Evolutionary conservation across 2,329 filamentous ascomycete genomes (phyloP).

Genomic region (Meredithiella fracta): DNA sequence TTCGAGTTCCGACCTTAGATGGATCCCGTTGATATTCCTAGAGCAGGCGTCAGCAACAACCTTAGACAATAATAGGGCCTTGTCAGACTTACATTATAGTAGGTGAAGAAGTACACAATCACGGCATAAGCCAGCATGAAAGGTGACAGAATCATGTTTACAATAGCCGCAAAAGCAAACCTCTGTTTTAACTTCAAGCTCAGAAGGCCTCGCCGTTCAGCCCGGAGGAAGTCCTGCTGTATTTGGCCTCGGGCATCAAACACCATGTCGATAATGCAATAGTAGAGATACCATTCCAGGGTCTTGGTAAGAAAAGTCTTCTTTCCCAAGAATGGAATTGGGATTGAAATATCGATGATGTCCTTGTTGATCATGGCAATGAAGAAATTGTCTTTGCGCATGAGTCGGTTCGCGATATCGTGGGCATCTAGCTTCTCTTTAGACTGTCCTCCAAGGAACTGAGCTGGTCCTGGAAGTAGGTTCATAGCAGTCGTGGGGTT

Average conservation of each 20-base stretch:
- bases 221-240: conserved; percentile 68
- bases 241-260: conserved; percentile 85
- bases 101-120: conserved; percentile 82
- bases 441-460: conserved; percentile 63
- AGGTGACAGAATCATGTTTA: conserved; percentile 75
- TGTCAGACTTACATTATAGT: conserved; percentile 56
- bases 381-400: conserved; percentile 93
- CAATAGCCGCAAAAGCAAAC: conserved; percentile 66
- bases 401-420: conserved; percentile 89
- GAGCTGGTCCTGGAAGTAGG: conserved; percentile 33
- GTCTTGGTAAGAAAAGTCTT: conserved; percentile 77
- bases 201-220: conserved; percentile 61
- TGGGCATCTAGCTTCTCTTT: conserved; percentile 91
- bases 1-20: conserved; percentile 66
- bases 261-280: conserved; percentile 82
- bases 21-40: conserved; percentile 93
- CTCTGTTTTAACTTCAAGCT: conserved; percentile 63
- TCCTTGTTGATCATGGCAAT: conserved; percentile 98
- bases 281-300: conserved; percentile 79
- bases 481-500: conserved; percentile 63
- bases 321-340: conserved; percentile 64
- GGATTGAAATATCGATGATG: conserved; percentile 70
- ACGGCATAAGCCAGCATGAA: conserved; percentile 76
- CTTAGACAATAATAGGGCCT: not conserved
- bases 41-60: not conserved